A percentile compares a stretch with the other conserved stretches of the same genome.
phyloP scores from a whole-genome alignment of 768 basidiomycete genomes.

The Suillus fuscotomentosus region DNA sequence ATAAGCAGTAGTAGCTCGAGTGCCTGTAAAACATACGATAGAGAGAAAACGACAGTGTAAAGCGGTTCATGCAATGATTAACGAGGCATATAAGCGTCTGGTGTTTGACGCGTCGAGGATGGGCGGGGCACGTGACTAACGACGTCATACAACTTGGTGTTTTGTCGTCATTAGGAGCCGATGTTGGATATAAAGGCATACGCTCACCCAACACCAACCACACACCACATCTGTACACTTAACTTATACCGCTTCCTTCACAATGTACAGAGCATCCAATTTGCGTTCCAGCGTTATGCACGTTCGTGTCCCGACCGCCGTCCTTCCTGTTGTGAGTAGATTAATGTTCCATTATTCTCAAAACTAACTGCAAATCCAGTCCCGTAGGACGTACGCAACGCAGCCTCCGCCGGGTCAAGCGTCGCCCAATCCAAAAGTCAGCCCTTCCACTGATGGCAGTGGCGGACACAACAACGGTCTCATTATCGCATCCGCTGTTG shows the following conservation, averaged over 20 bases:
- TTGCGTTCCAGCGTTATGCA: not conserved
- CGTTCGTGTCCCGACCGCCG: not conserved
- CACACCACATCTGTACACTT: not conserved
- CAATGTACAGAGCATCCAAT: conserved; percentile 3
- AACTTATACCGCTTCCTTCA: not conserved
- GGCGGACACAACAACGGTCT: conserved; percentile 22
- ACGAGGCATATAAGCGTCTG: not conserved
- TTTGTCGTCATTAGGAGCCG: conserved; percentile 11
- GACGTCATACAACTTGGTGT: conserved; percentile 11
- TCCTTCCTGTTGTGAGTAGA: conserved; percentile 5
- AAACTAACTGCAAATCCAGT: conserved; percentile 9
- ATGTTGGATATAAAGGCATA: not conserved
- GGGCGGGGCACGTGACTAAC: conserved; percentile 6
- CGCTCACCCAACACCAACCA: not conserved
- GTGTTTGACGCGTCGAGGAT: not conserved
- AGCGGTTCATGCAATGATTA: not conserved
- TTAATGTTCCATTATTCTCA: not conserved
- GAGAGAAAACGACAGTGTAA: not conserved
- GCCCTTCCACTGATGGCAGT: conserved; percentile 4
- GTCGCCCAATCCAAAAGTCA: conserved; percentile 8
- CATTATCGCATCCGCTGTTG: conserved; percentile 30
- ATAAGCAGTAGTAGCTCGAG: not conserved
- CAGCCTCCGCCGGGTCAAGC: conserved; percentile 11
- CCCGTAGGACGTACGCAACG: conserved; percentile 15
- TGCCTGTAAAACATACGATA: not conserved